Conservation (phyloP, 768 basidiomycete species). For the Chalciporus sphaerocephalus region DNA sequence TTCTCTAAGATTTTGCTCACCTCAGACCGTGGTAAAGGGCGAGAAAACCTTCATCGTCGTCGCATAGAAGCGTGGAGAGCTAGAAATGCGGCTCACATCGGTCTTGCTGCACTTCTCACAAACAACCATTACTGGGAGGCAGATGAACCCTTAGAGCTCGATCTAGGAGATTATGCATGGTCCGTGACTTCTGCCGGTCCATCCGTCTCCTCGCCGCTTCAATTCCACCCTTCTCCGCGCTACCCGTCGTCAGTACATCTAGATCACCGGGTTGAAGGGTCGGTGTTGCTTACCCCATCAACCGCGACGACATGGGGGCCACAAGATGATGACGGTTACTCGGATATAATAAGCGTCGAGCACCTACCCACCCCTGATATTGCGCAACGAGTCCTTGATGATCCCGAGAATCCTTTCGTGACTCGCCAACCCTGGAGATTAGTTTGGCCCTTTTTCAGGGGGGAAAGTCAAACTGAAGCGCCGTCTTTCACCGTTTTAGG, state of each 20-base stretch:
- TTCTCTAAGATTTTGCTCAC: background rate
- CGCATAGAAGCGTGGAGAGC: conserved; percentile 17
- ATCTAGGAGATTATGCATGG: conserved; percentile 66
- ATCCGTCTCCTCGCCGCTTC: conserved; percentile 37
- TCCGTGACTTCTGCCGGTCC: conserved; percentile 70
- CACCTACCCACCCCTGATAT: conserved; percentile 56
- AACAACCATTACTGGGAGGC: conserved; percentile 21
- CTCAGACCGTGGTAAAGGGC: background rate
- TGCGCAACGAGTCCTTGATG: conserved; percentile 51
- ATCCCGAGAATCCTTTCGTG: conserved; percentile 39
- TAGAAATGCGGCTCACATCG: conserved; percentile 18
- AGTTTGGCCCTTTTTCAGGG: conserved; percentile 9
- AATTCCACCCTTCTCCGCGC: conserved; percentile 37
- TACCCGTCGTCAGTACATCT: conserved; percentile 53
- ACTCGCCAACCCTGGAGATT: conserved; percentile 7
- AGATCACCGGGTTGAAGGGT: conserved; percentile 50
- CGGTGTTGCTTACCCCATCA: conserved; percentile 47
- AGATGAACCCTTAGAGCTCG: conserved; percentile 40
- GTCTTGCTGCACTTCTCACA: conserved; percentile 13
- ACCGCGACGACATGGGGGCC: conserved; percentile 51
- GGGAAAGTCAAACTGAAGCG: background rate
- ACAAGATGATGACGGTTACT: conserved; percentile 40
- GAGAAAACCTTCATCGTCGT: conserved; percentile 9
- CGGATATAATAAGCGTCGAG: conserved; percentile 32
- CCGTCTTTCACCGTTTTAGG: conserved; percentile 1